Evolutionary conservation across 345 rosid species (phyloP).

Genomic region (Arabidopsis suecica): DNA sequence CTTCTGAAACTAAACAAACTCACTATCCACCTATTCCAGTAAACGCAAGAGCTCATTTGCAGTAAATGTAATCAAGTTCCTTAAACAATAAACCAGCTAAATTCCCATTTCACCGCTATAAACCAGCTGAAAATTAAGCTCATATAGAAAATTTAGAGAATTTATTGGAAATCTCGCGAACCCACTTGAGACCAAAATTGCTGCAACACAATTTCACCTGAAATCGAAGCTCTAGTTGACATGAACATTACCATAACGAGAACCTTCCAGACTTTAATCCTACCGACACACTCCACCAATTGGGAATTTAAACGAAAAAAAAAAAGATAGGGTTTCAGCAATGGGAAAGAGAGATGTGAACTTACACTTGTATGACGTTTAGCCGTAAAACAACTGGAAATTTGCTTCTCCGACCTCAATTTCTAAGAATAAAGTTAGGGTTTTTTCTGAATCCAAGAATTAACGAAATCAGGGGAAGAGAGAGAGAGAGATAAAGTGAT

Average conservation of each 20-base stretch:
- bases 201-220: constrained; percentile 3
- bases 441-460: constrained; percentile 41
- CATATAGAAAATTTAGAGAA: background rate
- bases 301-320: background rate
- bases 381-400: constrained; percentile 22
- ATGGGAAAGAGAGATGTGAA: constrained; percentile 22
- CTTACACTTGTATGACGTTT: constrained; percentile 50
- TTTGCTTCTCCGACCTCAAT: constrained; percentile 28
- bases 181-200: constrained; percentile 46
- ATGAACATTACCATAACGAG: background rate
- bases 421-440: constrained; percentile 48
- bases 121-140: constrained; percentile 20
- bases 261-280: background rate
- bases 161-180: constrained; percentile 25
- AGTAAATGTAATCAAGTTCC: constrained; percentile 27
- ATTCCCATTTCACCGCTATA: constrained; percentile 17
- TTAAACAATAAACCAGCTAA: background rate
- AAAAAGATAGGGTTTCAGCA: constrained; percentile 53
- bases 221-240: constrained; percentile 31
- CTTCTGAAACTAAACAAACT: constrained; percentile 22
- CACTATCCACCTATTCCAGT: constrained; percentile 8
- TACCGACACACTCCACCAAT: constrained; percentile 12
- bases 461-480: constrained; percentile 39
- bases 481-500: constrained; percentile 52
- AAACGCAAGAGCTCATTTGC: constrained; percentile 18